phyloP scores from a whole-genome alignment of 495 filamentous ascomycete genomes.

The Cryomyces minteri region DNA sequence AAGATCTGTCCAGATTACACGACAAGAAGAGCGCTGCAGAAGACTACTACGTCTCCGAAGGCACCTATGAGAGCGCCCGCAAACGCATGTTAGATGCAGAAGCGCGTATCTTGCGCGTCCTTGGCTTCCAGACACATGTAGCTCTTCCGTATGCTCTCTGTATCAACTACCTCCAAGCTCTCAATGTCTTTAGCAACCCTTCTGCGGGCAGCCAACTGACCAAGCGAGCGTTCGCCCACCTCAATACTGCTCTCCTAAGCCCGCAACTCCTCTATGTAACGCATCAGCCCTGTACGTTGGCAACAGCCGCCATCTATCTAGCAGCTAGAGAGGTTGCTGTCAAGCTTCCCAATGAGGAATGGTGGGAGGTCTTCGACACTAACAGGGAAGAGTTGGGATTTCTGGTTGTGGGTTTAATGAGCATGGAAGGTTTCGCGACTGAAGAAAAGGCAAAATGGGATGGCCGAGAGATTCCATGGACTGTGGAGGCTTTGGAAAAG shows the following conservation, averaged over 20 bases:
- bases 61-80: conserved; percentile 42
- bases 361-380: conserved; percentile 99
- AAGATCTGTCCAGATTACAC: conserved; percentile 19
- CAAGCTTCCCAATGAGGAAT: conserved; percentile 62
- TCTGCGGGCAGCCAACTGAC: conserved; percentile 27
- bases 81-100: conserved; percentile 49
- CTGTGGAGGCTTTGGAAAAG: conserved; percentile 35
- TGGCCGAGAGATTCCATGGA: conserved; percentile 21
- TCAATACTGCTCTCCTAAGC: conserved; percentile 68
- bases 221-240: conserved; percentile 45
- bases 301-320: conserved; percentile 77
- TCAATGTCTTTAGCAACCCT: conserved; percentile 36
- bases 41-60: conserved; percentile 56
- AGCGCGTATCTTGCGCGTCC: conserved; percentile 48
- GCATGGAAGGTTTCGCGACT: conserved; percentile 52
- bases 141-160: conserved; percentile 73
- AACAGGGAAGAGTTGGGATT: conserved; percentile 92
- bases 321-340: conserved; percentile 61
- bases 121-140: conserved; percentile 71
- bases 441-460: conserved; percentile 33
- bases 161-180: conserved; percentile 80
- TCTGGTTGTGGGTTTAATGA: conserved; percentile 70
- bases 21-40: conserved; percentile 29
- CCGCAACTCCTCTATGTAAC: conserved; percentile 85
- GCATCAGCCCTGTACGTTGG: conserved; percentile 71